Percentiles rank a stretch among this genome's conserved stretches.
Evolutionary conservation across 805 yeast genomes (phyloP).

Genomic region (Kurtzmaniella fragi): DNA sequence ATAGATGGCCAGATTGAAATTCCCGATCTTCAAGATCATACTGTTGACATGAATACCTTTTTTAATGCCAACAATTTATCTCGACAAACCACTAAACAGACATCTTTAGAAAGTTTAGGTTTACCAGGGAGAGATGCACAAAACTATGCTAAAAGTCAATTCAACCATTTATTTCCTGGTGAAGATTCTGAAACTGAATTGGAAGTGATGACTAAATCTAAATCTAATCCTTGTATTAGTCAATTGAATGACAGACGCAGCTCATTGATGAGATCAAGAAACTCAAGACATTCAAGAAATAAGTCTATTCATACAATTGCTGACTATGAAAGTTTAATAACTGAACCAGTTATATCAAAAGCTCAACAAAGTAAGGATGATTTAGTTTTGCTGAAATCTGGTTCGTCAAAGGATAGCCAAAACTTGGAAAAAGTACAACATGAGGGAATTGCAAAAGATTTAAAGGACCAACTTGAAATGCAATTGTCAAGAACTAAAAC

Average conservation of each 20-base stretch:
- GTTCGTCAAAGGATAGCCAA: no score
- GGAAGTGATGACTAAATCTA: neutral
- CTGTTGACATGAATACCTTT: neutral
- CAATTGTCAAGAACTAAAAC: neutral
- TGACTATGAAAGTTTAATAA: slow-evolving; percentile 8
- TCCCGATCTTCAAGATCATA: slow-evolving; percentile 23
- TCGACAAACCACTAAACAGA: neutral
- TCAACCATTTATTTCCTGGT: slow-evolving; percentile 15
- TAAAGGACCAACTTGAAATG: no score
- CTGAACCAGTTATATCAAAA: no score
- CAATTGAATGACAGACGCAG: neutral
- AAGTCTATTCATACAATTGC: slow-evolving; percentile 32
- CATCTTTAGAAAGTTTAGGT: slow-evolving; percentile 29
- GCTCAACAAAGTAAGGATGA: no score
- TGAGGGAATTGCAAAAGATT: no score
- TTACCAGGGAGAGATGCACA: slow-evolving; percentile 29
- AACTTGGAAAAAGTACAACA: no score
- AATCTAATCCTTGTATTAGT: neutral
- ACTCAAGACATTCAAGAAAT: slow-evolving; percentile 32
- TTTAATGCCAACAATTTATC: neutral
- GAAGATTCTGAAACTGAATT: slow-evolving; percentile 27
- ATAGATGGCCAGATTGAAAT: slow-evolving; percentile 36
- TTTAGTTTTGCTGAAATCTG: no score
- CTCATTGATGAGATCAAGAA: slow-evolving; percentile 3
- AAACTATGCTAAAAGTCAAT: slow-evolving; percentile 21